Percentiles rank a stretch among this genome's conserved stretches.
Evolutionary conservation across 208 protist species (phyloP).

Genomic region (Leishmania martiniquensis): DNA sequence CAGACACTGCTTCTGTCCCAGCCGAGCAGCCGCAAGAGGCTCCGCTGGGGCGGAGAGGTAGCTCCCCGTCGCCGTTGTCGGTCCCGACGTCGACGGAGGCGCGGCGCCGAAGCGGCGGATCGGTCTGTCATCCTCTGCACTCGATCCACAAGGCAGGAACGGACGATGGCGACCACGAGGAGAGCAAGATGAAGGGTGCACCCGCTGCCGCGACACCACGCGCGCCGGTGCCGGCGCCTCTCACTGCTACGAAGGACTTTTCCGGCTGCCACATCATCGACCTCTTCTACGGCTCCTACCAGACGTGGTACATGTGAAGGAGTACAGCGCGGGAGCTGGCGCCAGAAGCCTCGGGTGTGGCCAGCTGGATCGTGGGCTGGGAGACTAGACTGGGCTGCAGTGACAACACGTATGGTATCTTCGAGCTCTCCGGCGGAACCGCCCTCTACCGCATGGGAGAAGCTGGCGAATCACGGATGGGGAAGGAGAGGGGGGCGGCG

Average conservation of each 20-base stretch:
- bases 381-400: not conserved
- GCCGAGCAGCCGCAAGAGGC: not conserved
- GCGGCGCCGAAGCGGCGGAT: not conserved
- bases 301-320: constrained; percentile 51
- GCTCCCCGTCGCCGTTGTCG: not conserved
- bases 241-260: constrained; percentile 31
- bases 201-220: not conserved
- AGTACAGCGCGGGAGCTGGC: not conserved
- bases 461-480: too few relatives aligned
- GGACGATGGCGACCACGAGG: constrained; percentile 7
- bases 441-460: not conserved
- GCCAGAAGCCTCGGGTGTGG: not conserved
- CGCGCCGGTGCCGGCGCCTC: constrained; percentile 5
- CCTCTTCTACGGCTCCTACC: constrained; percentile 48
- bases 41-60: not conserved
- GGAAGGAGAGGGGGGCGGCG: not conserved
- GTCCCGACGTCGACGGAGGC: not conserved
- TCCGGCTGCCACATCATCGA: constrained; percentile 36
- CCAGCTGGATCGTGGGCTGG: not conserved
- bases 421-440: not conserved
- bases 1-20: not conserved
- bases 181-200: constrained; percentile 2
- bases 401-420: not conserved
- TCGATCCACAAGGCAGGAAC: not conserved
- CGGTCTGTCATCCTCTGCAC: not conserved